Base-by-base conservation (phyloP, 768 basidiomycete species). In the Terana coerulea region DNA sequence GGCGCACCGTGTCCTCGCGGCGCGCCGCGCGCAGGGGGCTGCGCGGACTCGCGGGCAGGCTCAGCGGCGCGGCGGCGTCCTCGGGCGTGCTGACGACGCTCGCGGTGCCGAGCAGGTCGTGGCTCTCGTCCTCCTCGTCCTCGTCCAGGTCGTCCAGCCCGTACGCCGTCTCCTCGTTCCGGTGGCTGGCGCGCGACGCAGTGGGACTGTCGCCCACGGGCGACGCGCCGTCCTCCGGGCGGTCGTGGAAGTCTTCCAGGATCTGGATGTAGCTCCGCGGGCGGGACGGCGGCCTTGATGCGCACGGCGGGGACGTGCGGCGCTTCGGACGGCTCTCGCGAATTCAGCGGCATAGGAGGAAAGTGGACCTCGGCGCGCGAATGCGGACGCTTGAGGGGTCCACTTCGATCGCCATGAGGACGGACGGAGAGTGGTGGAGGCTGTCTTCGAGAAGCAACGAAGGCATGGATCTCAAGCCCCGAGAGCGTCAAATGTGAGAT, bases 201-300 rank as follows among this genome's bases (percentile, higher is more conserved):
- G 59, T 57, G 24, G 66, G 66, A 45, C 66, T 66, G 8, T 5
- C 34, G 15, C 50, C 36, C 2, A 50, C 44, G 3, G 54, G 46
- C 14, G 49, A 47, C 11, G 43, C 50, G 2, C 37, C 52, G n/a
- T 29, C 37, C 8, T 30, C 26, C 14, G 30, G 43, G 22, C 48
- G 53, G 47, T 63, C 65, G 53, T 72, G 70, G 56, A 88, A 86
- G 54, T 84, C 84, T 39, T 83, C 82, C 47, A 86, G 64, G 47
- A 87, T 78, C 57, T 85, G 80, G 55, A 82, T 73, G 61, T 82
- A 86, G 57, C 86, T 88, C 61, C 78, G 69, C 14, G 84, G 78
- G 7, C 83, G 75, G 17, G 67, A 52, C 1, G 61, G 43, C 1
- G 68, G n/a, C 48, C 45, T 64, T 66, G 22, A 67, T 55, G 17